Percentiles rank a stretch among this genome's conserved stretches.
These are phyloP conservation scores for Nicotiana obtusifolia DNA, from an alignment of 257 asterid species.

Conservation along the genomic window DNA sequence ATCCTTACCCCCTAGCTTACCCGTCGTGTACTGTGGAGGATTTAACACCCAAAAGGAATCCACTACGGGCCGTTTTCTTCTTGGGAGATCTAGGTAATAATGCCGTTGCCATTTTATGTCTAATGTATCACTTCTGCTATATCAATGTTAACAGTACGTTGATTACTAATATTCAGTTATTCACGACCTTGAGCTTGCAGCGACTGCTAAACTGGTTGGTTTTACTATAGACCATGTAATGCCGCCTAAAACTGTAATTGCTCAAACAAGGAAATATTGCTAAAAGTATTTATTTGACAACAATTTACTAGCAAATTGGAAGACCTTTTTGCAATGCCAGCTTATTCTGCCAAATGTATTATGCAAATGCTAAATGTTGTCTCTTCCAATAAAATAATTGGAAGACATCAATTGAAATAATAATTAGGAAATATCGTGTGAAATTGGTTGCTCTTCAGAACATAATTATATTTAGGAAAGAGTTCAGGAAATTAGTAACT, in stretches of 20 bases:
- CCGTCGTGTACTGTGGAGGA: conserved; percentile 91
- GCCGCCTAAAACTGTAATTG: background rate
- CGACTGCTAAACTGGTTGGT: background rate
- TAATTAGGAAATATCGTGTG: background rate
- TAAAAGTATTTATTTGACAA: background rate
- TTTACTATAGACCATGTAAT: background rate
- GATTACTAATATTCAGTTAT: background rate
- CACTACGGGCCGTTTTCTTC: conserved; percentile 96
- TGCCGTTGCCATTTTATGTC: background rate
- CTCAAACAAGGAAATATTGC: background rate
- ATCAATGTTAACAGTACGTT: background rate
- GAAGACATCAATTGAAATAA: background rate
- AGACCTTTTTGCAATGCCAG: background rate
- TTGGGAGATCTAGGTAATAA: conserved; percentile 86
- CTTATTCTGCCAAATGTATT: background rate
- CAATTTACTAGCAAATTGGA: background rate
- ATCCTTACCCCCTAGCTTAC: conserved; percentile 93
- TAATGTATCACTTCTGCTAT: background rate
- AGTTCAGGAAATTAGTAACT: background rate
- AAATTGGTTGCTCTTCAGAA: background rate
- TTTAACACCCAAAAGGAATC: conserved; percentile 96
- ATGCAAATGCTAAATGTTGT: background rate
- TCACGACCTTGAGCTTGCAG: background rate
- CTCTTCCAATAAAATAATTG: background rate
- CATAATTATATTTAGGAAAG: background rate